phyloP scores from a whole-genome alignment of 1,284 basidiomycete species.

The Marasmius sp. region DNA sequence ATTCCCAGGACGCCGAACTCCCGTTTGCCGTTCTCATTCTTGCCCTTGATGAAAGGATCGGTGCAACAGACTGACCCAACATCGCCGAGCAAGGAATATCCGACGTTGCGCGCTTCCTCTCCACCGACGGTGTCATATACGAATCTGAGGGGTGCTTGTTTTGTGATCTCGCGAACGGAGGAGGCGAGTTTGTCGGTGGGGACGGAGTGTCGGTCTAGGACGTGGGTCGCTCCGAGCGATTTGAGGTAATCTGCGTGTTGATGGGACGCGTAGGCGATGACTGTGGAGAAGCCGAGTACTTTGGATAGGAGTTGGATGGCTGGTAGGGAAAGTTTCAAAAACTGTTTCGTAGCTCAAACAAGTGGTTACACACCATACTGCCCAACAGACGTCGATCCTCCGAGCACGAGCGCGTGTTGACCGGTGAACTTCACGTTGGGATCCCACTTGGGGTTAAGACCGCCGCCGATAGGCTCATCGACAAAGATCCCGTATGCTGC shows the following conservation, averaged over 20 bases:
- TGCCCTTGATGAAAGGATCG: conserved; percentile 10
- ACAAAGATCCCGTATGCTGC: conserved; percentile 4
- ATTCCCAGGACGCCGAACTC: background rate
- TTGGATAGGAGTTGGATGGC: conserved; percentile 8
- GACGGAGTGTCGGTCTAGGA: conserved; percentile 5
- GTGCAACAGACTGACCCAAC: conserved; percentile 13
- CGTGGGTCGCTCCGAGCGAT: conserved; percentile 6
- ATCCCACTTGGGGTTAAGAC: conserved; percentile 10
- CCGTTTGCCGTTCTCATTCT: background rate
- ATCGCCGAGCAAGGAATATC: conserved; percentile 12
- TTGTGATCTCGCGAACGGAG: background rate
- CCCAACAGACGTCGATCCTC: conserved; percentile 10
- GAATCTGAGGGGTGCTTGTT: background rate
- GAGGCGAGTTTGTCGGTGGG: background rate
- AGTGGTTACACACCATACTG: conserved; percentile 8
- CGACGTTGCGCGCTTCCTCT: conserved; percentile 13
- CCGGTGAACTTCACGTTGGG: conserved; percentile 1
- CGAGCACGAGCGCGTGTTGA: conserved; percentile 6
- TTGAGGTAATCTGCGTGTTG: conserved; percentile 1
- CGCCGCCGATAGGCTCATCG: conserved; percentile 1
- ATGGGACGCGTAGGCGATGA: conserved; percentile 10
- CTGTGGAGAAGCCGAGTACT: conserved; percentile 1
- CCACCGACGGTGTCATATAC: conserved; percentile 4
- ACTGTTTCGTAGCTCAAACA: background rate
- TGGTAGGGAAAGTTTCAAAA: background rate